phyloP scores from a whole-genome alignment of 257 asterid species.

The Nicotiana sylvestris region DNA sequence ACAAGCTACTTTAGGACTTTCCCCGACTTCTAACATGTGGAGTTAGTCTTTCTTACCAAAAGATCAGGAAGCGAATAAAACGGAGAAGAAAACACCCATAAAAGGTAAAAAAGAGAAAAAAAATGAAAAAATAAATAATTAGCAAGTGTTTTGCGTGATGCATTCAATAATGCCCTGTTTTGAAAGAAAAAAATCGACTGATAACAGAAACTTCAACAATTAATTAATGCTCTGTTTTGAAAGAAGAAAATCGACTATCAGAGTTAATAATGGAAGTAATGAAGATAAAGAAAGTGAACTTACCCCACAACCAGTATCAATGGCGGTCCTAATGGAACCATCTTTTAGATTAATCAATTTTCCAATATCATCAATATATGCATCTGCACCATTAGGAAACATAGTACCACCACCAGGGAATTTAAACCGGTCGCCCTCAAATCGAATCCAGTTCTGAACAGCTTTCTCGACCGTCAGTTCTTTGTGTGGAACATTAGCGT shows the following conservation, averaged over 20 bases:
- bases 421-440: slow-evolving; percentile 64
- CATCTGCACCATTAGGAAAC: slow-evolving; percentile 77
- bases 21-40: neutral
- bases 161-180: neutral
- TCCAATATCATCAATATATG: slow-evolving; percentile 70
- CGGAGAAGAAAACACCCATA: neutral
- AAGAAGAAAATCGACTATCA: too few relatives aligned
- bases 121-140: neutral
- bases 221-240: too few relatives aligned
- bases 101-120: neutral
- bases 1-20: neutral
- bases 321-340: slow-evolving; percentile 79
- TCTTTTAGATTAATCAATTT: slow-evolving; percentile 61
- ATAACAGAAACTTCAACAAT: neutral
- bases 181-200: neutral
- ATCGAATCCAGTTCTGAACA: slow-evolving; percentile 83
- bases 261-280: neutral
- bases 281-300: neutral
- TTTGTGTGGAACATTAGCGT: slow-evolving; percentile 79
- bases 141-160: neutral
- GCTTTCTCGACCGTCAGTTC: slow-evolving; percentile 83
- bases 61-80: neutral
- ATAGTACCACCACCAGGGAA: slow-evolving; percentile 95
- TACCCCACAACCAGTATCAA: slow-evolving; percentile 98
- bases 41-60: neutral